Percentiles rank a stretch among this genome's conserved stretches.
These are phyloP conservation scores for Brassica carinata DNA, from an alignment of 345 rosid genomes.

Conservation along the genomic window DNA sequence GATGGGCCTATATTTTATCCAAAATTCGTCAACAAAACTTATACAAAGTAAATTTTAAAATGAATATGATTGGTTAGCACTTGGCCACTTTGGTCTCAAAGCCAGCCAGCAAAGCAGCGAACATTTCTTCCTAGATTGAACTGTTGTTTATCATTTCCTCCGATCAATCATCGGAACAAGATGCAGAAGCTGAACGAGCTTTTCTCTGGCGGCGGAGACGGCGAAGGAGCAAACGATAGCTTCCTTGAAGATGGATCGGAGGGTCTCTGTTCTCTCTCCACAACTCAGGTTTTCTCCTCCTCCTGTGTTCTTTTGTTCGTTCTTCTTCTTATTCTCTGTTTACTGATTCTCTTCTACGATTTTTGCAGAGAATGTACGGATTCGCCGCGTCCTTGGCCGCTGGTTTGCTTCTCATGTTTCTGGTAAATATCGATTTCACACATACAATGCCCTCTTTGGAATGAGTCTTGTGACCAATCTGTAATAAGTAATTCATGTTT, in stretches of 20 bases:
- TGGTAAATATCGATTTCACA: constrained; percentile 50
- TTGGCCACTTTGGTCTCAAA: too few species aligned
- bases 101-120: too few species aligned
- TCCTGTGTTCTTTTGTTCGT: not conserved
- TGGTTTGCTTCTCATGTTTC: constrained; percentile 75
- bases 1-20: too few species aligned
- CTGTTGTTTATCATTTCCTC: too few species aligned
- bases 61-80: too few species aligned
- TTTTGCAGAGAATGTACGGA: constrained; percentile 69
- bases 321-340: not conserved
- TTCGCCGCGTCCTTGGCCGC: constrained; percentile 64
- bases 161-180: constrained; percentile 24
- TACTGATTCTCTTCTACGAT: constrained; percentile 6
- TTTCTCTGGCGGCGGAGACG: constrained; percentile 49
- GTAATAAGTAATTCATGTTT: not conserved
- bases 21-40: too few species aligned
- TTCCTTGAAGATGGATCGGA: constrained; percentile 69
- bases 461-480: not conserved
- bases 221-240: constrained; percentile 48
- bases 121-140: too few species aligned
- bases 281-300: constrained; percentile 56
- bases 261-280: constrained; percentile 68
- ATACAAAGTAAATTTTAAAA: too few species aligned
- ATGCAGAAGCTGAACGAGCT: constrained; percentile 67
- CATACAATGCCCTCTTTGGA: not conserved